Evolutionary conservation across 305 asterid genomes (phyloP), one percentile per base, ranked within the genome.

Genomic region (Caryopteris hybrid): DNA sequence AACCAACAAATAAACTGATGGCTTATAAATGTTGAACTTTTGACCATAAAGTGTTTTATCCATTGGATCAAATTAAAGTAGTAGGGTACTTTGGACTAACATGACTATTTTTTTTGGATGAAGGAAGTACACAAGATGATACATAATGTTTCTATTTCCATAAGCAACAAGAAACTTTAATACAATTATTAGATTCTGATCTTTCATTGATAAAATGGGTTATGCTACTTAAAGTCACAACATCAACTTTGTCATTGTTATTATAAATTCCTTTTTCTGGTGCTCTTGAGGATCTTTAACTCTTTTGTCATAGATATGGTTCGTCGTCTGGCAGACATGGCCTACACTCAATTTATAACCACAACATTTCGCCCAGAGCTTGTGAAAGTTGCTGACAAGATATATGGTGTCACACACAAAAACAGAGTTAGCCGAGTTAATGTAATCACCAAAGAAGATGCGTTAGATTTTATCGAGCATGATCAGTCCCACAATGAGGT

Each of bases 351-450:
- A 79, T 94, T 94, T 70, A 91, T 94, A 72, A 91, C 97, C 5
- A 94, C 98, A 0, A 94, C 99, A 25, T 94, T 94, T 65, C 80
- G 95, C 33, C 84, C 96, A 3, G 99, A 94, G 84, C 96, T 94
- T 23, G 99, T 94, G 79, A 94, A 88, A 79, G 97, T 91, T 33
- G 97, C 99, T 61, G 99, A 94, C 80, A 94, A 94, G 83, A 89
- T 91, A 67, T 94, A 94, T 64, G 95, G 98, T 2, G 99, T 94
- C 64, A 84, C 89, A 0, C 99, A 94, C 87, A 91, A 86, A 78
- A 89, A 85, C 66, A 83, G 96, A 80, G 98, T 94, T 64, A 94
- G 98, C 82, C 85, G 75, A 43, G 99, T 94, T 38, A 74, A 82
- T 18, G 88, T 94, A 36, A 80, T 88, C 69, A 57, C 90, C 66